These are phyloP conservation scores for Bremia lactucae DNA, from an alignment of 352 stramenopile genomes.

Conservation along the genomic window DNA sequence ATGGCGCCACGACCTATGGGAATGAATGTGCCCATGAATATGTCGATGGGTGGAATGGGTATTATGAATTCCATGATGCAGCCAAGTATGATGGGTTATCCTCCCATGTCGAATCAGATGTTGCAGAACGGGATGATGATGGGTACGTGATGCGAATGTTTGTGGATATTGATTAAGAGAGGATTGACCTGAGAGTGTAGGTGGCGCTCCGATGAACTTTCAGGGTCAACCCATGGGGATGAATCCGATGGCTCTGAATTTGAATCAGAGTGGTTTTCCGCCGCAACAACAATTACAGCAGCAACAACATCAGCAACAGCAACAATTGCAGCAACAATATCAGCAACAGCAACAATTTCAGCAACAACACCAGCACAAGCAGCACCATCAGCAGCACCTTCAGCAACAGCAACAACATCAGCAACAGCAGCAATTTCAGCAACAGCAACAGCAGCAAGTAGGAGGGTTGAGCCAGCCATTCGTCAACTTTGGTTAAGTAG, in stretches of 20 bases:
- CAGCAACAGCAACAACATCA: conserved; percentile 24
- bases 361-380: conserved; percentile 20
- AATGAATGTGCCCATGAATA: conserved; percentile 22
- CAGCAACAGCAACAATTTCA: conserved; percentile 24
- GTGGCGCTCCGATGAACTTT: conserved; percentile 40
- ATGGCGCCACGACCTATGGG: not conserved
- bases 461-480: conserved; percentile 67
- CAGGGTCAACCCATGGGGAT: conserved; percentile 41
- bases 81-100: conserved; percentile 29
- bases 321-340: conserved; percentile 25
- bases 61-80: conserved; percentile 34
- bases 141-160: conserved; percentile 24
- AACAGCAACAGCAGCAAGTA: conserved; percentile 29
- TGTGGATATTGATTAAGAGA: not conserved
- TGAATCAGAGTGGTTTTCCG: conserved; percentile 31
- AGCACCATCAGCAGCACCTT: conserved; percentile 22
- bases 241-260: conserved; percentile 48
- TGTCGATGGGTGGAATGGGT: conserved; percentile 30
- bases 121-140: conserved; percentile 48
- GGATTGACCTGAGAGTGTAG: conserved; percentile 2
- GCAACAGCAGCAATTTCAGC: conserved; percentile 19
- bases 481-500: conserved; percentile 47
- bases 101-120: conserved; percentile 51
- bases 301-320: conserved; percentile 27
- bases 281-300: conserved; percentile 21